Percentiles rank a stretch among this genome's conserved stretches.
Conservation (phyloP, 257 asterid species). For the Solanum dulcamara region DNA sequence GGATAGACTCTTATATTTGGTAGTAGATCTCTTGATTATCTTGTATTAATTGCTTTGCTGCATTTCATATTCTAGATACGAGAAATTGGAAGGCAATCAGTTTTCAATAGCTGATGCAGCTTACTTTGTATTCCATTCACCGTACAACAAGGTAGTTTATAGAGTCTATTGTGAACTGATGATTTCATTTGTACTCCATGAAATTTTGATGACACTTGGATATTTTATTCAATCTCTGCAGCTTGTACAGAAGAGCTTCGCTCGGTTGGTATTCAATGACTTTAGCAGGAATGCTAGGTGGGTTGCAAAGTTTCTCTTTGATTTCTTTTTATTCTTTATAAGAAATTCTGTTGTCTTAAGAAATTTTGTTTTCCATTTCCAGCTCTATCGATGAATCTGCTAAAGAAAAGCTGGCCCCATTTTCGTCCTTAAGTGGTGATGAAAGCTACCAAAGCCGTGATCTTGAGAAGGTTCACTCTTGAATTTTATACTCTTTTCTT, state of each 20-base stretch:
- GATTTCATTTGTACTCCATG: background rate
- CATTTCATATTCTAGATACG: conserved; percentile 31
- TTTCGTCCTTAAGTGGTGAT: conserved; percentile 55
- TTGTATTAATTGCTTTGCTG: background rate
- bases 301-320: background rate
- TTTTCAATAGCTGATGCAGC: conserved; percentile 84
- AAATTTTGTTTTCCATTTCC: conserved; percentile 7
- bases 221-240: conserved; percentile 22
- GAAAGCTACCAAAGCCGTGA: conserved; percentile 97
- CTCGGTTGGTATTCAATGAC: conserved; percentile 77
- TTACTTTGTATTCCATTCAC: conserved; percentile 90
- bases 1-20: background rate
- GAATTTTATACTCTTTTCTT: background rate
- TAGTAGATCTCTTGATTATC: background rate
- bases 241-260: conserved; percentile 99
- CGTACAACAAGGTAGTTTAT: conserved; percentile 81
- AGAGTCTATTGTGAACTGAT: background rate
- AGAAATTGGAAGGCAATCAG: conserved; percentile 69
- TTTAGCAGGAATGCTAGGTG: conserved; percentile 61
- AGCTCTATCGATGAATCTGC: conserved; percentile 79
- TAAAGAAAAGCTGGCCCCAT: conserved; percentile 65
- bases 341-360: background rate
- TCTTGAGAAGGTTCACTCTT: conserved; percentile 73
- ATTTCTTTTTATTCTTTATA: background rate
- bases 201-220: background rate